These are phyloP conservation scores for Elsinoe arachidis DNA, from an alignment of 2,329 filamentous ascomycete species.

Conservation along the genomic window DNA sequence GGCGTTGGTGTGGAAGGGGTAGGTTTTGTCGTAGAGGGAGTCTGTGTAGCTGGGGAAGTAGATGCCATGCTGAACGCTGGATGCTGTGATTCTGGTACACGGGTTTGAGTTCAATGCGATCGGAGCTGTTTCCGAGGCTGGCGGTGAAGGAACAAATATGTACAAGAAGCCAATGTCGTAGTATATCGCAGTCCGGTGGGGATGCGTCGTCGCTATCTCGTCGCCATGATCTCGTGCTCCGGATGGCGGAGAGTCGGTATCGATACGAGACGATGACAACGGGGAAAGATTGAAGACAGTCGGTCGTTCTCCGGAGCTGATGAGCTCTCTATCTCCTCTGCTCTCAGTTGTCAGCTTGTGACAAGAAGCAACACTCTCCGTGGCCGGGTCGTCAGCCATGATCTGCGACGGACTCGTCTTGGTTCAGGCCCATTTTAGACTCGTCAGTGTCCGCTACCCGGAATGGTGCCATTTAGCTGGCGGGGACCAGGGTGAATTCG, in stretches of 20 bases:
- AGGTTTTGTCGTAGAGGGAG: background rate
- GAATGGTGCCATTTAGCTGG: background rate
- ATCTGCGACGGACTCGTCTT: background rate
- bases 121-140: background rate
- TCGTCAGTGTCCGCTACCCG: background rate
- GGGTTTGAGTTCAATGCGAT: background rate
- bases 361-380: background rate
- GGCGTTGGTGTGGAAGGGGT: slow-evolving; percentile 10
- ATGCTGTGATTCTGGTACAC: background rate
- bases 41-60: slow-evolving; percentile 10
- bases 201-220: background rate
- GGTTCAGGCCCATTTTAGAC: background rate
- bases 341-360: background rate
- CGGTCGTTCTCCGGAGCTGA: background rate
- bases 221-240: background rate
- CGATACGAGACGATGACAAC: slow-evolving; percentile 3
- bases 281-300: background rate
- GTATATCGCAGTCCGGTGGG: background rate
- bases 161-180: background rate
- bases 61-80: background rate
- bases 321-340: background rate
- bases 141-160: slow-evolving; percentile 4
- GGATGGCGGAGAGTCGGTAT: background rate
- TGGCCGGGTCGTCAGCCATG: slow-evolving; percentile 1
- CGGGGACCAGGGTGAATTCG: background rate